Evolutionary conservation across 2,329 filamentous ascomycete genomes (phyloP), one percentile per base, ranked within the genome.

Genomic region (Clarireedia paspali): DNA sequence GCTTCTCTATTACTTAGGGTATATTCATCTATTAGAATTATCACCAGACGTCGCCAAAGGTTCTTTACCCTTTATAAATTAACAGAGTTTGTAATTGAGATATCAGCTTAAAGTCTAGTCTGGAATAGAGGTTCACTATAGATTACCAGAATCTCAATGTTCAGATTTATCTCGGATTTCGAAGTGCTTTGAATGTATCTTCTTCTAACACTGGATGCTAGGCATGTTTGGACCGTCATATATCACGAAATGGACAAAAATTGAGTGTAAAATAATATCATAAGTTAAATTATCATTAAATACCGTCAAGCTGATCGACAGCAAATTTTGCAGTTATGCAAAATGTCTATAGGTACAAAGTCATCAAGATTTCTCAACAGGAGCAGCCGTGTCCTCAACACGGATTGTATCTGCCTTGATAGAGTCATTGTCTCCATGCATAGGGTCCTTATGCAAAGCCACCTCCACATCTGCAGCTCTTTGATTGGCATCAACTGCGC

Each of bases 391-490:
- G 30, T 50, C 26, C 14, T 55, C 52, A 14, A 49, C 38, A 20
- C 26, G 27, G 15, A 53, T 36, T 24, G 44, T 48, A 1, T 24
- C 23, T 39, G 51, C 44, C n/a, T 53, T 48, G 4, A 24, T 48
- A 17, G 51, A 48, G 14, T 50, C 47, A 14, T 14, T 42, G 17
- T 46, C 42, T 24, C 47, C 55, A 20, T 56, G 12, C n/a, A 55
- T 5, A 40, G 46, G n/a, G n/a, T 47, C 56, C 46, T 58, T 58
- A 23, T 55, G 58, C 7, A 60, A 26, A 9, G 58, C 57, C 12
- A 46, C 42, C 50, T 60, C 58, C 14, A 60, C 50, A 49, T 60
- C 58, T 7, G 47, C 50, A 39, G 52, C 52, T 38, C 58, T 47
- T 17, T 24, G 30, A 4, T 55, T 53, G 4, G 44, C 56, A 38